Evolutionary conservation across 2,329 filamentous ascomycete genomes (phyloP).

Genomic region (Epichloe sp.): DNA sequence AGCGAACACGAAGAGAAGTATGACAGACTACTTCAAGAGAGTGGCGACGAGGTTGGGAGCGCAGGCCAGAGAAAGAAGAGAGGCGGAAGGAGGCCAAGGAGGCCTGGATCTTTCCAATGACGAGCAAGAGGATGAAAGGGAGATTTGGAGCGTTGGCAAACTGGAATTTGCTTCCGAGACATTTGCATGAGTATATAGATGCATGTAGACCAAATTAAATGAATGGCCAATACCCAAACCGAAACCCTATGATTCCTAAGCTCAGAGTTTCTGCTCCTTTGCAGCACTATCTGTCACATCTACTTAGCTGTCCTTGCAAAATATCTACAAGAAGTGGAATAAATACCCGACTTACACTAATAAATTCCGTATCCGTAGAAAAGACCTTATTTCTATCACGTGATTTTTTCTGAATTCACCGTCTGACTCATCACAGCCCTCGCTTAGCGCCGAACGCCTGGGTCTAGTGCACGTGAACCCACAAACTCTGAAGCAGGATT

Average conservation of each 20-base stretch:
- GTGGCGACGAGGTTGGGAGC: constrained; percentile 73
- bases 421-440: constrained; percentile 24
- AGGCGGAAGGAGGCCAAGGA: constrained; percentile 81
- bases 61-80: constrained; percentile 77
- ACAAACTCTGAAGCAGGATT: constrained; percentile 25
- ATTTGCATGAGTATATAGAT: constrained; percentile 24
- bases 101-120: constrained; percentile 79
- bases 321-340: neutral
- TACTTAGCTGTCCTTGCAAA: no score
- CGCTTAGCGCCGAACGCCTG: constrained; percentile 22
- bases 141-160: constrained; percentile 91
- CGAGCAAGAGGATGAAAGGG: constrained; percentile 85
- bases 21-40: constrained; percentile 95
- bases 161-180: constrained; percentile 61
- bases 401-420: constrained; percentile 1
- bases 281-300: neutral
- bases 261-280: neutral
- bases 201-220: neutral
- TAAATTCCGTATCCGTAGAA: neutral
- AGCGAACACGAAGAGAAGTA: constrained; percentile 67
- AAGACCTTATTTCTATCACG: constrained; percentile 6
- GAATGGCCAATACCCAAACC: neutral
- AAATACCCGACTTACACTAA: neutral
- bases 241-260: neutral
- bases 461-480: constrained; percentile 27